Conservation (phyloP, 1,139 yeast species). For the Pneumocystis sp. region DNA sequence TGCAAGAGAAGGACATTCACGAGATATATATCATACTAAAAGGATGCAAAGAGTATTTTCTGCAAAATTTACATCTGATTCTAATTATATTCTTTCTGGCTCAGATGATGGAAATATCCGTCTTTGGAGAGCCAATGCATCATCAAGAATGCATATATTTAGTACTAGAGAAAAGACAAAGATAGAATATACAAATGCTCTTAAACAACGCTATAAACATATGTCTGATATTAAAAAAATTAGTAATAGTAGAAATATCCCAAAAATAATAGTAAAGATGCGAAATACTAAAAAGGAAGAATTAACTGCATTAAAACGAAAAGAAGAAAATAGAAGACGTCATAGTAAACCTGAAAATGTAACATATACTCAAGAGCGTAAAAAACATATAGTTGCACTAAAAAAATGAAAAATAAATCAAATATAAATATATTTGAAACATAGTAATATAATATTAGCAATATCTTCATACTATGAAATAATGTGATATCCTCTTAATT, state of each 20-base stretch:
- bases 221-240: constrained; percentile 95
- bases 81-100: constrained; percentile 74
- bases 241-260: constrained; percentile 81
- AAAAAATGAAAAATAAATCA: background rate
- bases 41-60: constrained; percentile 92
- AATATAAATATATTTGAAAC: background rate
- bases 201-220: constrained; percentile 81
- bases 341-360: constrained; percentile 18
- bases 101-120: constrained; percentile 94
- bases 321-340: constrained; percentile 68
- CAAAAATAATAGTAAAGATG: constrained; percentile 74
- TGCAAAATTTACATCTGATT: constrained; percentile 72
- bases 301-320: constrained; percentile 52
- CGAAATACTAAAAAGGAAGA: constrained; percentile 70
- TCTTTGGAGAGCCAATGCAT: constrained; percentile 79
- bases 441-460: background rate
- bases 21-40: constrained; percentile 91
- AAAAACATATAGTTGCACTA: background rate
- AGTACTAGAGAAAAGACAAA: constrained; percentile 68
- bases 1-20: constrained; percentile 70
- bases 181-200: constrained; percentile 77
- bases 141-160: constrained; percentile 68
- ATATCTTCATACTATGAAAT: background rate
- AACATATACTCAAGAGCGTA: background rate
- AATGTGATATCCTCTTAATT: background rate